A percentile compares a stretch with the other conserved stretches of the same genome.
phyloP scores from a whole-genome alignment of 2,329 filamentous ascomycete species.

The Pseudogymnoascus sp. region DNA sequence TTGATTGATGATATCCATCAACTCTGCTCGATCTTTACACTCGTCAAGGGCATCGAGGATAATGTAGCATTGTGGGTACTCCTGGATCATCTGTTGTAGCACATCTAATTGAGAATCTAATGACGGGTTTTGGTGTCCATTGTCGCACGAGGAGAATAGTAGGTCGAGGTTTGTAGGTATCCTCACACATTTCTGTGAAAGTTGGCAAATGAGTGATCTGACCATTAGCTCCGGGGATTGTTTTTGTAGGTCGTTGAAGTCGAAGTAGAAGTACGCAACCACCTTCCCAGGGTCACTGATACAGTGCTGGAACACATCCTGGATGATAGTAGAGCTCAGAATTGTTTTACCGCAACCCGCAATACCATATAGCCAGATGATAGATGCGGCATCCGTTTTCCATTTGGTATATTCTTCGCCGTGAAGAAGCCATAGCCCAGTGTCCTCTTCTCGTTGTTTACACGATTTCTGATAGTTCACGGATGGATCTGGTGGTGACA shows the following conservation, averaged over 20 bases:
- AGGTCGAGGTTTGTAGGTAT: slow-evolving; percentile 19
- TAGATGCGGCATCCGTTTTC: slow-evolving; percentile 24
- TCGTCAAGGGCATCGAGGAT: slow-evolving; percentile 28
- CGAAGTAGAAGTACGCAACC: slow-evolving; percentile 30
- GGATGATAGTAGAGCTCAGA: slow-evolving; percentile 28
- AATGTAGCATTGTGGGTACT: slow-evolving; percentile 20
- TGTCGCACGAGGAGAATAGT: slow-evolving; percentile 22
- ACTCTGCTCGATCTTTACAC: slow-evolving; percentile 13
- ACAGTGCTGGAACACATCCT: neutral
- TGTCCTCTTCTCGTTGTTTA: slow-evolving; percentile 24
- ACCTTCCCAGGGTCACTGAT: neutral
- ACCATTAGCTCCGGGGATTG: slow-evolving; percentile 28
- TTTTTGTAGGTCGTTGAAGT: slow-evolving; percentile 32
- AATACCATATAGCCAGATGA: slow-evolving; percentile 33
- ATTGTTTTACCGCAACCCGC: slow-evolving; percentile 36
- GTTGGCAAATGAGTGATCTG: slow-evolving; percentile 30
- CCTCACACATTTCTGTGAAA: slow-evolving; percentile 18
- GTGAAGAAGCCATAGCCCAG: slow-evolving; percentile 30
- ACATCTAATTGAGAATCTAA: slow-evolving; percentile 7
- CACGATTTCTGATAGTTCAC: slow-evolving; percentile 28
- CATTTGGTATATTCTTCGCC: slow-evolving; percentile 24
- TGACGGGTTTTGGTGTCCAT: slow-evolving; percentile 17
- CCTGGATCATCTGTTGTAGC: neutral
- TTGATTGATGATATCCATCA: neutral
- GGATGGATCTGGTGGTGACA: slow-evolving; percentile 29